These are phyloP conservation scores for Apocynum venetum DNA, from an alignment of 257 asterid species.

Conservation along the genomic window DNA sequence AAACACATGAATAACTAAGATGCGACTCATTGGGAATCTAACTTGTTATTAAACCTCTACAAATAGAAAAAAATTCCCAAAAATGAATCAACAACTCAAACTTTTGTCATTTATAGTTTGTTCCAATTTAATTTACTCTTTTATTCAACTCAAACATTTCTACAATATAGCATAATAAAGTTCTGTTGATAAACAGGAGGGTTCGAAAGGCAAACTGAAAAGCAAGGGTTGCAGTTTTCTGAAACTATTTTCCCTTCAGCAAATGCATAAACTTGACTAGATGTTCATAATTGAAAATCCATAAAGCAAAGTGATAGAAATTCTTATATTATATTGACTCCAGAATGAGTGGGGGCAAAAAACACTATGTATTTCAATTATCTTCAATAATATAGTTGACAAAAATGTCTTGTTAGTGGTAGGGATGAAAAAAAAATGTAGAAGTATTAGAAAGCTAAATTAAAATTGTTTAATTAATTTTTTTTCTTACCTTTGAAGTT, in stretches of 20 bases:
- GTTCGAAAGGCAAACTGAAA: neutral
- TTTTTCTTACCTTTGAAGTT: slow-evolving; percentile 48
- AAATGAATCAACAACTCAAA: neutral
- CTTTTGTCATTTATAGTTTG: neutral
- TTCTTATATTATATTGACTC: neutral
- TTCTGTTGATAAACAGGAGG: neutral
- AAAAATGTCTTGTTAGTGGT: neutral
- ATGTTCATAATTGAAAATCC: neutral
- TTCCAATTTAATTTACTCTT: neutral
- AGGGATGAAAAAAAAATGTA: neutral
- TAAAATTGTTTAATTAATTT: neutral
- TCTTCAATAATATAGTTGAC: neutral
- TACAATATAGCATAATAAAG: neutral
- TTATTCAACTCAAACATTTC: neutral
- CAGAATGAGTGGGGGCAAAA: neutral
- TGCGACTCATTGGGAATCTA: neutral
- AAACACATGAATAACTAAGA: neutral
- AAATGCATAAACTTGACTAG: neutral
- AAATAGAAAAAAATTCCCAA: neutral
- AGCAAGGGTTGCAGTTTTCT: neutral
- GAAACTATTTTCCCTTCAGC: neutral
- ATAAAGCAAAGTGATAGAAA: neutral
- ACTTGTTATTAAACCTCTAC: neutral
- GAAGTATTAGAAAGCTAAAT: neutral
- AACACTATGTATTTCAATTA: neutral